A percentile compares a stretch with the other conserved stretches of the same genome.
Evolutionary conservation across 2,329 filamentous ascomycete genomes (phyloP).

Genomic region (Aureobasidium pullulans): DNA sequence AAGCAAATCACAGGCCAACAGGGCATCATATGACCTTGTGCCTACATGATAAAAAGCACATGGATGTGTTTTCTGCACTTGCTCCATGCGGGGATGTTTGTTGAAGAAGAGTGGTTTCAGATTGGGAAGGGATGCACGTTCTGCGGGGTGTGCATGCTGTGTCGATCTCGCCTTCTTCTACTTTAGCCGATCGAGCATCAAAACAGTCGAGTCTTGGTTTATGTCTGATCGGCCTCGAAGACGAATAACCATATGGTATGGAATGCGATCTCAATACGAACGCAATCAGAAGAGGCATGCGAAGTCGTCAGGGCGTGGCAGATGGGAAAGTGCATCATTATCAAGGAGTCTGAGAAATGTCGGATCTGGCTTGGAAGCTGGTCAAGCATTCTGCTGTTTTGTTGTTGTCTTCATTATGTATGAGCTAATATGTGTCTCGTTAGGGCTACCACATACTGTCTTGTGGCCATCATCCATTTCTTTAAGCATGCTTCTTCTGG

Average conservation of each 20-base stretch:
- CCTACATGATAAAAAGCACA: not conserved
- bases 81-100: slow-evolving; percentile 9
- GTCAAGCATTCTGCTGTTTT: not conserved
- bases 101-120: not conserved
- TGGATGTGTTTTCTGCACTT: not conserved
- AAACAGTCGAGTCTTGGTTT: not conserved
- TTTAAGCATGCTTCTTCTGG: slow-evolving; percentile 29
- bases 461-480: not conserved
- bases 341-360: not conserved
- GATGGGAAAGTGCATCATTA: not conserved
- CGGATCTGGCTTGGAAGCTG: not conserved
- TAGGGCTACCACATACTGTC: not conserved
- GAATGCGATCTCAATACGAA: not conserved
- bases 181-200: not conserved
- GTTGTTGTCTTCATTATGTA: not conserved
- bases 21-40: slow-evolving; percentile 2
- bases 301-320: not conserved
- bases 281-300: not conserved
- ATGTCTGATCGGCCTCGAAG: not conserved
- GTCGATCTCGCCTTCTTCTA: not conserved
- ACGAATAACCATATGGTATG: not conserved
- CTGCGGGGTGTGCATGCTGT: slow-evolving; percentile 5
- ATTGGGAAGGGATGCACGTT: slow-evolving; percentile 11
- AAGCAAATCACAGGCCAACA: not conserved
- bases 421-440: not conserved